Evolutionary conservation across 2,329 filamentous ascomycete species (phyloP).

Genomic region (Epichloe festucae): DNA sequence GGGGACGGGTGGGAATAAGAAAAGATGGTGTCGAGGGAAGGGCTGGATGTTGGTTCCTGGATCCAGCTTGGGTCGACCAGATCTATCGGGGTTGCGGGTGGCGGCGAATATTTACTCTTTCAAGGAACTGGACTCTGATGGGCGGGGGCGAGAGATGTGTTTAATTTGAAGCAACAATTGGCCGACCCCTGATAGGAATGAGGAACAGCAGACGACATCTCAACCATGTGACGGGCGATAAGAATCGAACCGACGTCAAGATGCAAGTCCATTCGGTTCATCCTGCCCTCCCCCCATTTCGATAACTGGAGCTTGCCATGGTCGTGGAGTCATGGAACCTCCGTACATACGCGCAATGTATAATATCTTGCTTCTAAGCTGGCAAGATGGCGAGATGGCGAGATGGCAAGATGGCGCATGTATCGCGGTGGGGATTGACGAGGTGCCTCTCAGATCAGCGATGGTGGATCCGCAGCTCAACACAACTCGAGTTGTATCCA

Average conservation of each 20-base stretch:
- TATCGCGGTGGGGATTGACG: conserved; percentile 7
- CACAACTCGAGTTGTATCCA: conserved; percentile 7
- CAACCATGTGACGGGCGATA: conserved; percentile 6
- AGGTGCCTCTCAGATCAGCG: conserved; percentile 10
- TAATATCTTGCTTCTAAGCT: conserved; percentile 7
- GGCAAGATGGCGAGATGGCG: conserved; percentile 7
- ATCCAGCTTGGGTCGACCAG: conserved; percentile 7
- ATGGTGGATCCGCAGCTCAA: conserved; percentile 6
- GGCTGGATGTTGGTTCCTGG: background rate
- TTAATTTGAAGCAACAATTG: conserved; percentile 8
- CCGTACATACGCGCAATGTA: background rate
- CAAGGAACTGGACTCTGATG: conserved; percentile 3
- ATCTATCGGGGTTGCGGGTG: conserved; percentile 5
- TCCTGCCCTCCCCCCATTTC: background rate
- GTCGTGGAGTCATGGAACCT: conserved; percentile 2
- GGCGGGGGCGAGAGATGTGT: conserved; percentile 9
- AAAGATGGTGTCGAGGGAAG: background rate
- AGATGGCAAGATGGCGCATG: conserved; percentile 2
- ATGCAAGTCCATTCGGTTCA: conserved; percentile 5
- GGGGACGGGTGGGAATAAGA: background rate
- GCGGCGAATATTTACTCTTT: conserved; percentile 6
- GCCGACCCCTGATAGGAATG: conserved; percentile 2
- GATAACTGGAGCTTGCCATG: conserved; percentile 3
- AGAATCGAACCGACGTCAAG: conserved; percentile 3
- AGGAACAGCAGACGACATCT: conserved; percentile 1